A percentile compares a stretch with the other conserved stretches of the same genome.
phyloP scores from a whole-genome alignment of 179 eudicot species.

The Beta corolliflora region DNA sequence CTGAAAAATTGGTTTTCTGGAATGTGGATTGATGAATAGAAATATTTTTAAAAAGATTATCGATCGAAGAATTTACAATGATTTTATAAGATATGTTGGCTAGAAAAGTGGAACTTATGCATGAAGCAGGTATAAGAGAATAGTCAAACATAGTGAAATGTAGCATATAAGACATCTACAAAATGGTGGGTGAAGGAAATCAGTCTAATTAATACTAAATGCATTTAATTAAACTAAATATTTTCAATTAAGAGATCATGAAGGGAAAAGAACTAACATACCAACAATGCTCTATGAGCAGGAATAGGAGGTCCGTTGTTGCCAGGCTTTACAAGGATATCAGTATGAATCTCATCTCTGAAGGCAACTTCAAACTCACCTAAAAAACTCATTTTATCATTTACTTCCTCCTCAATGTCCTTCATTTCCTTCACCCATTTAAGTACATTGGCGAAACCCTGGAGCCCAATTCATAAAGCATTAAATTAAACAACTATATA shows the following conservation, averaged over 20 bases:
- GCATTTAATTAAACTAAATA: too few relatives aligned
- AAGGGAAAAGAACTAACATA: slow-evolving; percentile 19
- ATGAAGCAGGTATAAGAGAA: too few relatives aligned
- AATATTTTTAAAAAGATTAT: too few relatives aligned
- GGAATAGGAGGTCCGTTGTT: slow-evolving; percentile 64
- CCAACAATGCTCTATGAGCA: slow-evolving; percentile 85
- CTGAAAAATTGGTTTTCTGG: too few relatives aligned
- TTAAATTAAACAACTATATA: not conserved
- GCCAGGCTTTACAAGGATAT: slow-evolving; percentile 76
- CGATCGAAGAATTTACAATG: too few relatives aligned
- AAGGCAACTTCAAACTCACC: slow-evolving; percentile 58
- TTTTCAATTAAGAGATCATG: not conserved
- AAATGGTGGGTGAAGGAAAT: not conserved
- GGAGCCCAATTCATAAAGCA: not conserved
- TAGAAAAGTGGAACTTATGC: too few relatives aligned
- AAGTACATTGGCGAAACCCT: slow-evolving; percentile 64
- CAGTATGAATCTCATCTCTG: slow-evolving; percentile 68
- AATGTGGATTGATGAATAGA: too few relatives aligned
- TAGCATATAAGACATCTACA: too few relatives aligned
- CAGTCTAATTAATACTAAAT: not conserved
- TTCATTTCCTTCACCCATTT: slow-evolving; percentile 79
- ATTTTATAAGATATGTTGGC: too few relatives aligned
- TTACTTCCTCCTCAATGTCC: slow-evolving; percentile 52
- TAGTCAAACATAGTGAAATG: too few relatives aligned
- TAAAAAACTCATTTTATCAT: slow-evolving; percentile 59